Percentiles rank a stretch among this genome's conserved stretches.
Conservation (phyloP, 345 rosid genomes). For the Trapa incisa region DNA sequence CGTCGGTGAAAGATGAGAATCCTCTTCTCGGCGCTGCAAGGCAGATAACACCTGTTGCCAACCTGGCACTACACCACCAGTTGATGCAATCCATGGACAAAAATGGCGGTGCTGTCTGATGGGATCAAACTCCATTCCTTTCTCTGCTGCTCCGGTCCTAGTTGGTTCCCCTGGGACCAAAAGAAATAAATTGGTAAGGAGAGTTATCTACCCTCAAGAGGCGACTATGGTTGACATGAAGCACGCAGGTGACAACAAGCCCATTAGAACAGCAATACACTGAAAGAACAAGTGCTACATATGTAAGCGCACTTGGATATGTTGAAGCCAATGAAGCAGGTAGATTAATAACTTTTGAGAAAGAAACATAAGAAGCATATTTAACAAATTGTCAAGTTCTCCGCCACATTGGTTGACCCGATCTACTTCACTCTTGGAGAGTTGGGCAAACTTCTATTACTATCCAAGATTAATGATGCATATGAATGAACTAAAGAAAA, state of each 20-base stretch:
- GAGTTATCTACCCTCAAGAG: not conserved
- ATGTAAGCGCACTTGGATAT: not conserved
- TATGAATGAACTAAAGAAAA: not conserved
- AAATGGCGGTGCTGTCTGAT: slow-evolving; percentile 83
- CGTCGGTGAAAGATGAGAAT: slow-evolving; percentile 25
- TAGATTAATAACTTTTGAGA: not conserved
- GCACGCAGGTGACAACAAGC: too few species aligned
- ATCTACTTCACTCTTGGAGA: not conserved
- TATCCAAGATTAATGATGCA: not conserved
- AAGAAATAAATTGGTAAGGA: slow-evolving; percentile 1
- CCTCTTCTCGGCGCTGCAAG: slow-evolving; percentile 37
- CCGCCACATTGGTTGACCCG: not conserved
- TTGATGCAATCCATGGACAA: slow-evolving; percentile 86
- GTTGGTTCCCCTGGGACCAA: slow-evolving; percentile 26
- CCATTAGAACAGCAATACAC: too few species aligned
- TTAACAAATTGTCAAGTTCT: not conserved
- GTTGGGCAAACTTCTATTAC: too few species aligned
- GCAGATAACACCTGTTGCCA: slow-evolving; percentile 80
- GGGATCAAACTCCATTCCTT: slow-evolving; percentile 69
- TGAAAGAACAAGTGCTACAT: not conserved
- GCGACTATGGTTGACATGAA: not conserved
- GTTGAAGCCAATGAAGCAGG: not conserved
- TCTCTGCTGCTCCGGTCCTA: slow-evolving; percentile 17
- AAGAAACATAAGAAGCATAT: not conserved
- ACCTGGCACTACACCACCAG: slow-evolving; percentile 46